A percentile compares a stretch with the other conserved stretches of the same genome.
These are phyloP conservation scores for Neurospora sp. DNA, from an alignment of 2,329 filamentous ascomycete genomes.

Conservation along the genomic window DNA sequence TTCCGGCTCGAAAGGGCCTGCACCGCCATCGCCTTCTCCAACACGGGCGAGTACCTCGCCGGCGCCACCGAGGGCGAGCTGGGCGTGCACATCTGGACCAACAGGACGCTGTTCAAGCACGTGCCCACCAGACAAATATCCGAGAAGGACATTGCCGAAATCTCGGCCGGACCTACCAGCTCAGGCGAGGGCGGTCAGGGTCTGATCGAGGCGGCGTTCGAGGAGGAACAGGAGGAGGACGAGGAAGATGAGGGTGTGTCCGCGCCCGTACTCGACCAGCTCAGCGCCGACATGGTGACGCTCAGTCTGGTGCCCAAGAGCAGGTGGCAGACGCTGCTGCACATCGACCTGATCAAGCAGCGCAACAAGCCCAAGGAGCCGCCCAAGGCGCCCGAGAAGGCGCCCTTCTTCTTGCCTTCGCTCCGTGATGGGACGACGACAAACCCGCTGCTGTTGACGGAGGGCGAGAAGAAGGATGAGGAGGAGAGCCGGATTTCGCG, in stretches of 20 bases:
- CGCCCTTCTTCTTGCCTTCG: conserved; percentile 86
- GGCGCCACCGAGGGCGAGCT: conserved; percentile 73
- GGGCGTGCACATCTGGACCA: conserved; percentile 93
- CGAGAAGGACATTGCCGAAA: conserved; percentile 58
- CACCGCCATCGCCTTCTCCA: conserved; percentile 77
- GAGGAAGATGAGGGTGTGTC: conserved; percentile 44
- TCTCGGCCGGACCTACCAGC: conserved; percentile 55
- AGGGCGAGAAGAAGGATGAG: conserved; percentile 30
- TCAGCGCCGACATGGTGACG: conserved; percentile 75
- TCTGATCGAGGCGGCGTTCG: conserved; percentile 66
- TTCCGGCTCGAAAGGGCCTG: conserved; percentile 72
- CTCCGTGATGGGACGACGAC: conserved; percentile 30
- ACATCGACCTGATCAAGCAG: conserved; percentile 84
- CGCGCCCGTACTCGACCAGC: conserved; percentile 58
- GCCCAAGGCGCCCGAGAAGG: conserved; percentile 85
- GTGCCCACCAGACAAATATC: conserved; percentile 78
- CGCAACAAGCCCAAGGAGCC: conserved; percentile 91
- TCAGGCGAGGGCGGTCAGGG: conserved; percentile 75
- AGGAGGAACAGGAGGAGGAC: conserved; percentile 38
- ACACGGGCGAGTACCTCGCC: conserved; percentile 87
- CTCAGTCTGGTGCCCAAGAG: conserved; percentile 82
- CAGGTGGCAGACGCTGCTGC: conserved; percentile 87
- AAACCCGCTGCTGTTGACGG: conserved; percentile 8
- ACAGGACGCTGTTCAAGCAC: conserved; percentile 82
- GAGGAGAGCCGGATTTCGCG: conserved; percentile 37